Conservation (phyloP, 2,329 filamentous ascomycete species). For the Raffaelea ambrosiae region DNA sequence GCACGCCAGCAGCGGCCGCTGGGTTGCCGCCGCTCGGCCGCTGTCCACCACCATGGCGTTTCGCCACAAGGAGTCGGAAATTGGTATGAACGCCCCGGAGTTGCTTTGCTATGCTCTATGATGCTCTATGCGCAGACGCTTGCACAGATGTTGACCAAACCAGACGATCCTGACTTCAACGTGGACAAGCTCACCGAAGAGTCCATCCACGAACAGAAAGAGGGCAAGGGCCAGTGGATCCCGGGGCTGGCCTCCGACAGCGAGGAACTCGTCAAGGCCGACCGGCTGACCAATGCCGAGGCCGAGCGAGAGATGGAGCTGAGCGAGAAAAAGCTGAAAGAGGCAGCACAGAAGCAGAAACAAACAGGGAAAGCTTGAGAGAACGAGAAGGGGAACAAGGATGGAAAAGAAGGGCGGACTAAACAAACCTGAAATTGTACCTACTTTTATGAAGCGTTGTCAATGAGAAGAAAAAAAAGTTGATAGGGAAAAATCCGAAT, state of each 20-base stretch:
- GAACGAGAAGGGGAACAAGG: constrained; percentile 38
- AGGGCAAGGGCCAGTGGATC: constrained; percentile 67
- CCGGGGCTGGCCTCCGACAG: constrained; percentile 68
- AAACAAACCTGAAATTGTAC: no score
- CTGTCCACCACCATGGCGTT: constrained; percentile 3
- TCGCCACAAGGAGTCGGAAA: constrained; percentile 9
- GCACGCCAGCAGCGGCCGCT: no score
- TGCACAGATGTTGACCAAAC: no score
- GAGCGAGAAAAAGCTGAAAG: no score
- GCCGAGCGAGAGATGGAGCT: constrained; percentile 10
- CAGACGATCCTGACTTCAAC: background rate
- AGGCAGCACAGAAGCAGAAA: no score
- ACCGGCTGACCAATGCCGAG: constrained; percentile 33
- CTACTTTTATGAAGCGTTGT: no score
- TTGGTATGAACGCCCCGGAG: no score
- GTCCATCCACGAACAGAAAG: constrained; percentile 56
- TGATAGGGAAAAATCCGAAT: no score
- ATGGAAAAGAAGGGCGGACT: constrained; percentile 25
- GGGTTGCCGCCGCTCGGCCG: background rate
- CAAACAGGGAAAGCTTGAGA: no score
- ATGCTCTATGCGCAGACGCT: no score
- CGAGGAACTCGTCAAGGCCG: constrained; percentile 69
- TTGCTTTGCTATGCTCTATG: no score
- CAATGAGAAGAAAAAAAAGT: no score
- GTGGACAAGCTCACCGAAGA: constrained; percentile 53